Percentiles rank a stretch among this genome's conserved stretches.
phyloP scores from a whole-genome alignment of 352 stramenopile species.

The Phytopythium oedochilum region DNA sequence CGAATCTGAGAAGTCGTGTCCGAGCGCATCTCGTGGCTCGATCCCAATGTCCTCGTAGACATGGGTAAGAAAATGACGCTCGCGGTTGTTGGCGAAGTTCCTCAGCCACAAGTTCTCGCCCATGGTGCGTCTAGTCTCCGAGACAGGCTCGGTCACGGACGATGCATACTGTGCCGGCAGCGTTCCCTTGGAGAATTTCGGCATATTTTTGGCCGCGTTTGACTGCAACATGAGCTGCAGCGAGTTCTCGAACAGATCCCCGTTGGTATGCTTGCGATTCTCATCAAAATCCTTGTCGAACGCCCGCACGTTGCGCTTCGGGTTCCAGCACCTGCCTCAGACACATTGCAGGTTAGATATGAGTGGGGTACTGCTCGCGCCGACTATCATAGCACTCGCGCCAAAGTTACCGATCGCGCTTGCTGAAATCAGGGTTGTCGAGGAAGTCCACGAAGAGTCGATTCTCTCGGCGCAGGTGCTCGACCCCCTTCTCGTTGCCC shows the following conservation, averaged over 20 bases:
- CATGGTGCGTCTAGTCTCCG: conserved; percentile 15
- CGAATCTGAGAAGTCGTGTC: conserved; percentile 6
- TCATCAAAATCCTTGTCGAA: conserved; percentile 21
- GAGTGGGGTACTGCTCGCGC: too few species aligned
- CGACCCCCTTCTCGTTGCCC: conserved; percentile 29
- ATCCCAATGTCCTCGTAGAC: conserved; percentile 13
- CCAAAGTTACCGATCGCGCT: conserved; percentile 9
- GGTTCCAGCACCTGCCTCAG: conserved; percentile 26
- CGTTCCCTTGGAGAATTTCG: conserved; percentile 18
- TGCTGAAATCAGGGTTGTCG: conserved; percentile 36
- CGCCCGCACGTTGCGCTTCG: conserved; percentile 13
- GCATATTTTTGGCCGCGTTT: conserved; percentile 24
- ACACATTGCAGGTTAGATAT: too few species aligned
- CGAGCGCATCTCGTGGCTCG: neutral
- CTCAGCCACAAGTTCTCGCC: conserved; percentile 17
- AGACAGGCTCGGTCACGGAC: conserved; percentile 12
- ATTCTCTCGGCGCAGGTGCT: conserved; percentile 31
- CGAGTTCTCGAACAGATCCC: conserved; percentile 21
- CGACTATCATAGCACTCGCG: neutral
- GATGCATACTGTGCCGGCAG: conserved; percentile 20
- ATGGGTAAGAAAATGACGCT: conserved; percentile 18
- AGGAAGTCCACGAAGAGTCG: conserved; percentile 57
- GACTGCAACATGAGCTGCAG: conserved; percentile 16
- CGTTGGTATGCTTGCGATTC: conserved; percentile 23
- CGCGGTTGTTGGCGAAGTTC: conserved; percentile 26